Conservation (phyloP, 331 rosid genomes). For the Phaseolus coccineus region DNA sequence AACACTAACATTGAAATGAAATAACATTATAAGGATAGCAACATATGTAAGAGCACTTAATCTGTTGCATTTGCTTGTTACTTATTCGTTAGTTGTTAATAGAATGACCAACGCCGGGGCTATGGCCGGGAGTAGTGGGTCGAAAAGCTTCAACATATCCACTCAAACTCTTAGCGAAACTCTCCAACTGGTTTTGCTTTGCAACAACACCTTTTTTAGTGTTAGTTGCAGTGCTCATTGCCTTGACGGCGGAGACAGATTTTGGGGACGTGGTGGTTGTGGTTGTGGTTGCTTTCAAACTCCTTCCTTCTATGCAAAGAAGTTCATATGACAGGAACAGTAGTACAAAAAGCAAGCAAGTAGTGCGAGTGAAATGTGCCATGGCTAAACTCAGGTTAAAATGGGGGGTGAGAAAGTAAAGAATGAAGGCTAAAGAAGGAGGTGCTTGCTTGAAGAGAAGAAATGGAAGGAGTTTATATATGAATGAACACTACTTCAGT, state of each 20-base stretch:
- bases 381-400: conserved; percentile 33
- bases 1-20: conserved; percentile 34
- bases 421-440: not conserved
- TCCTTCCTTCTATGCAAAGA: conserved; percentile 45
- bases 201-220: not conserved
- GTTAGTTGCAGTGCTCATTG: not conserved
- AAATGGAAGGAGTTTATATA: conserved; percentile 26
- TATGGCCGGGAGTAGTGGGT: conserved; percentile 61
- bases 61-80: not conserved
- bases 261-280: conserved; percentile 1
- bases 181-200: conserved; percentile 20
- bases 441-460: not conserved
- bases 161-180: not conserved
- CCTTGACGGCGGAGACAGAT: not conserved
- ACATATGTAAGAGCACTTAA: not conserved
- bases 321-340: conserved; percentile 43
- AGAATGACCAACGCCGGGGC: conserved; percentile 61
- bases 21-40: conserved; percentile 10
- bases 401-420: not conserved
- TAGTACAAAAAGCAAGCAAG: conserved; percentile 44
- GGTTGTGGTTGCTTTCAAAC: conserved; percentile 27
- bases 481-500: conserved; percentile 13
- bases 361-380: conserved; percentile 45
- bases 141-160: conserved; percentile 62
- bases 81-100: conserved; percentile 35